These are phyloP conservation scores for Aspergillus neotritici DNA, from an alignment of 2,329 filamentous ascomycete genomes.

Conservation along the genomic window DNA sequence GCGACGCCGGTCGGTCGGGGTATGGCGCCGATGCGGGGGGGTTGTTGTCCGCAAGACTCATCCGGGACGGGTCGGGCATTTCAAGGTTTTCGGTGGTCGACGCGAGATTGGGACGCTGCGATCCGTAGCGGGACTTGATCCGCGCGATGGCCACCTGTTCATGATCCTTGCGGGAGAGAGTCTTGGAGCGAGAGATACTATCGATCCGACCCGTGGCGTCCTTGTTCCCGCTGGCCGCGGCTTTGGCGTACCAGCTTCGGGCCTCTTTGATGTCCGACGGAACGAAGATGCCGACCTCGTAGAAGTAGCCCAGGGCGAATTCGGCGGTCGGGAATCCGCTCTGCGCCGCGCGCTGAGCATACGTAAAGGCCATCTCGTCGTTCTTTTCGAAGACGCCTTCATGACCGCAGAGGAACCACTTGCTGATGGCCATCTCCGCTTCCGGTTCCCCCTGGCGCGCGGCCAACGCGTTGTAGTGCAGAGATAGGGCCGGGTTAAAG, in stretches of 20 bases:
- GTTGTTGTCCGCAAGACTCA: slow-evolving; percentile 34
- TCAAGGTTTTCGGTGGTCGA: slow-evolving; percentile 34
- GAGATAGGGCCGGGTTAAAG: slow-evolving; percentile 83
- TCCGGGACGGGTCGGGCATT: slow-evolving; percentile 45
- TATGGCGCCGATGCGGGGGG: slow-evolving; percentile 38
- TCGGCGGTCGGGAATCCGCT: slow-evolving; percentile 82
- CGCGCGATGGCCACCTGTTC: slow-evolving; percentile 82
- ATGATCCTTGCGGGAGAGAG: slow-evolving; percentile 83
- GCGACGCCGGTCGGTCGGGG: slow-evolving; percentile 33
- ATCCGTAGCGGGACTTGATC: slow-evolving; percentile 77
- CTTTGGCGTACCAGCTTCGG: slow-evolving; percentile 81
- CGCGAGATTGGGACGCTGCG: slow-evolving; percentile 38
- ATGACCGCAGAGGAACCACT: slow-evolving; percentile 96
- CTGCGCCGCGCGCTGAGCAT: slow-evolving; percentile 78
- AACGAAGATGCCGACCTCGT: slow-evolving; percentile 91
- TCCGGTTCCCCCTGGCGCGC: slow-evolving; percentile 88
- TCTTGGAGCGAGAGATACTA: slow-evolving; percentile 74
- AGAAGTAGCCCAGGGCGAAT: slow-evolving; percentile 95
- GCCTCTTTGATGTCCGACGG: slow-evolving; percentile 78
- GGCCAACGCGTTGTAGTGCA: slow-evolving; percentile 93
- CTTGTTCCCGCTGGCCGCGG: slow-evolving; percentile 83
- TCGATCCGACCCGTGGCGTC: slow-evolving; percentile 79
- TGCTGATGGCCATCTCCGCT: slow-evolving; percentile 91
- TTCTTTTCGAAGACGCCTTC: slow-evolving; percentile 92
- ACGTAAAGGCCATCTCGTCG: slow-evolving; percentile 85